Percentiles rank a stretch among this genome's conserved stretches.
These are phyloP conservation scores for Phoma sp. DNA, from an alignment of 2,329 filamentous ascomycete species.

Conservation along the genomic window DNA sequence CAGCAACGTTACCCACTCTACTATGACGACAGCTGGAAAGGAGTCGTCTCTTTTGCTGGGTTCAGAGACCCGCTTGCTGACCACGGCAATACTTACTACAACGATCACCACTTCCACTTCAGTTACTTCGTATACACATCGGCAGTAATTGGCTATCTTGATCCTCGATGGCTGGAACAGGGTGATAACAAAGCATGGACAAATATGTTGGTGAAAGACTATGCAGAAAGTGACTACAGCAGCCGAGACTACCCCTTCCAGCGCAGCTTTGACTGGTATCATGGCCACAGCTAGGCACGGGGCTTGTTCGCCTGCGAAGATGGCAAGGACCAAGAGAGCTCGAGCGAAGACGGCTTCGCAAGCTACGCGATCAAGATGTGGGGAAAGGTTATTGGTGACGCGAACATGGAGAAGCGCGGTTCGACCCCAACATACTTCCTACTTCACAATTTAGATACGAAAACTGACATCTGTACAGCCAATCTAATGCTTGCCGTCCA, in stretches of 20 bases:
- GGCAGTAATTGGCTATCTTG: conserved; percentile 79
- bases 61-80: conserved; percentile 77
- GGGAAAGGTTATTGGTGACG: conserved; percentile 78
- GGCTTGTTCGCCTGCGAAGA: conserved; percentile 73
- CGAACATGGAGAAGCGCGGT: conserved; percentile 74
- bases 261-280: conserved; percentile 89
- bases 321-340: conserved; percentile 86
- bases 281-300: conserved; percentile 93
- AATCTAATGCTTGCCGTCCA: conserved; percentile 85
- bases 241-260: conserved; percentile 72
- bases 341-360: conserved; percentile 87
- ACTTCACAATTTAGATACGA: no score
- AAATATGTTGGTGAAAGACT: conserved; percentile 82
- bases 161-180: conserved; percentile 70
- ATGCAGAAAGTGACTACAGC: conserved; percentile 78
- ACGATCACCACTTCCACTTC: conserved; percentile 68
- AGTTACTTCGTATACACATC: conserved; percentile 90
- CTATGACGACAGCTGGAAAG: conserved; percentile 73
- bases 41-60: conserved; percentile 76
- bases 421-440: not conserved
- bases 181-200: conserved; percentile 76
- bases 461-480: conserved; percentile 49
- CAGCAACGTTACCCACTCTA: conserved; percentile 57
- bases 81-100: conserved; percentile 86
- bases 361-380: conserved; percentile 92